These are phyloP conservation scores for Hibiscus tridactylites DNA, from an alignment of 345 rosid genomes.

Conservation along the genomic window DNA sequence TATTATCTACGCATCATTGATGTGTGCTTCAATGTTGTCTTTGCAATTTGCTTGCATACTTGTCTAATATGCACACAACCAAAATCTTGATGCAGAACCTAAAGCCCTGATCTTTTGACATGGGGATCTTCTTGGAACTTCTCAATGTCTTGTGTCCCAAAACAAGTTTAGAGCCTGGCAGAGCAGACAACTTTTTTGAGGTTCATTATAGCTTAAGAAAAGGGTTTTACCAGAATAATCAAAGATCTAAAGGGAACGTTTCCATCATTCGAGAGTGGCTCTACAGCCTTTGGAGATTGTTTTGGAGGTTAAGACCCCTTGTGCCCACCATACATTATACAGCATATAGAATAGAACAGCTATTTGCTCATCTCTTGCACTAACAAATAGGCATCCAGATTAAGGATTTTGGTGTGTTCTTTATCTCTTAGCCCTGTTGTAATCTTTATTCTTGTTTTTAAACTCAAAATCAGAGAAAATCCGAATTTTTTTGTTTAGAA, in stretches of 20 bases:
- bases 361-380: not conserved
- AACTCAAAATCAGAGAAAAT: no score
- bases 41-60: not conserved
- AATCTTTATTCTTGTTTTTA: no score
- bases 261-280: not conserved
- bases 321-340: not conserved
- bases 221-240: not conserved
- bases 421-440: no score
- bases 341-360: not conserved
- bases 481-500: no score
- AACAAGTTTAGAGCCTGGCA: not conserved
- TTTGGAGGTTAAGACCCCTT: not conserved
- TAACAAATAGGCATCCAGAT: not conserved
- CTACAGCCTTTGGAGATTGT: not conserved
- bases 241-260: no score
- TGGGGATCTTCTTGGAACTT: not conserved
- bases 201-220: not conserved
- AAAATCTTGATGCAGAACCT: constrained; percentile 23
- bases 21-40: not conserved
- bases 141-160: not conserved
- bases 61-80: not conserved
- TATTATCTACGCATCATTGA: not conserved
- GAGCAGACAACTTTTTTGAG: not conserved
- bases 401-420: not conserved
- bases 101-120: constrained; percentile 18